These are phyloP conservation scores for Microcos paniculata DNA, from an alignment of 345 rosid genomes.

Conservation along the genomic window DNA sequence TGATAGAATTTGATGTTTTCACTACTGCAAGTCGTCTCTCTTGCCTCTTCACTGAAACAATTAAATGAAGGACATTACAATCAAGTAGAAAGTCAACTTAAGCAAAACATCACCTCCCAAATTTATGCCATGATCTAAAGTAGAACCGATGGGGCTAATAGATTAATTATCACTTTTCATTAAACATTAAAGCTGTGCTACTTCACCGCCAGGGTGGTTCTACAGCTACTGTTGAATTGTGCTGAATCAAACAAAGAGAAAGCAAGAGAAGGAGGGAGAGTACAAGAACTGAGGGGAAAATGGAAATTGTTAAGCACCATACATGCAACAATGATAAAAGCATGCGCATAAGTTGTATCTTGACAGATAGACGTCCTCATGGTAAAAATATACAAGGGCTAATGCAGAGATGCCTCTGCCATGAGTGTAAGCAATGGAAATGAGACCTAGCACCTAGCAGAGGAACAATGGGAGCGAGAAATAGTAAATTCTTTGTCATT, in stretches of 20 bases:
- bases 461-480: neutral
- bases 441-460: neutral
- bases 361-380: neutral
- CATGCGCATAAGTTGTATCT: neutral
- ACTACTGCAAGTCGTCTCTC: constrained; percentile 69
- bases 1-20: constrained; percentile 73
- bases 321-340: neutral
- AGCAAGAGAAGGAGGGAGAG: neutral
- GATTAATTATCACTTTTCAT: neutral
- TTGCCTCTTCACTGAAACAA: constrained; percentile 69
- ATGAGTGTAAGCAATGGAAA: neutral
- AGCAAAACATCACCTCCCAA: neutral
- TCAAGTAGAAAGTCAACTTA: neutral
- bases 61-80: constrained; percentile 9
- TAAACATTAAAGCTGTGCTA: neutral
- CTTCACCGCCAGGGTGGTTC: neutral
- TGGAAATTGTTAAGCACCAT: neutral
- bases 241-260: neutral
- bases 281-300: neutral
- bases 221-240: neutral
- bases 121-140: neutral
- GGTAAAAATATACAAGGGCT: neutral
- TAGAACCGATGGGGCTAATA: neutral
- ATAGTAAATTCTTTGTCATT: neutral
- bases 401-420: neutral